Evolutionary conservation across 2,329 filamentous ascomycete genomes (phyloP).

Genomic region (Fonsecaea erecta): DNA sequence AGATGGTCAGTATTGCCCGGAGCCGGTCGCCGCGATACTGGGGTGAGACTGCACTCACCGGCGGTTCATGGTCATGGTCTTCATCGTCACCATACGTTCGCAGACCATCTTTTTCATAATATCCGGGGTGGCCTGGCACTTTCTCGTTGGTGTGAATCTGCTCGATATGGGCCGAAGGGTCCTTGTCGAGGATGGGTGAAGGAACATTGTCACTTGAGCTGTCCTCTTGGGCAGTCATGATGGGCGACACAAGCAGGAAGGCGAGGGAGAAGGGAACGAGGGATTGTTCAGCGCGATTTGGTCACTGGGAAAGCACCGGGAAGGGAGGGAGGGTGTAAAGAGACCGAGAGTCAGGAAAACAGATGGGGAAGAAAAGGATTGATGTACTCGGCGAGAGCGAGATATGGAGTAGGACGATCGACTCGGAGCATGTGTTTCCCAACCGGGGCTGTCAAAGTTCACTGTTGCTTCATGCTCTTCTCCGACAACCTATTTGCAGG

Average conservation of each 20-base stretch:
- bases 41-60: constrained; percentile 43
- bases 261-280: neutral
- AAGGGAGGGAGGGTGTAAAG: neutral
- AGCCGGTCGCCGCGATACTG: neutral
- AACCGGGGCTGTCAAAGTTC: neutral
- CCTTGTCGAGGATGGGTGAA: constrained; percentile 32
- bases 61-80: constrained; percentile 54
- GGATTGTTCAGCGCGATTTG: neutral
- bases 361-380: constrained; percentile 7
- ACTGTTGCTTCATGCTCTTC: neutral
- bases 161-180: constrained; percentile 38
- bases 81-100: constrained; percentile 54
- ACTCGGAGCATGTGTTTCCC: neutral
- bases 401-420: neutral
- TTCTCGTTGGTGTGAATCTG: constrained; percentile 40
- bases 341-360: neutral
- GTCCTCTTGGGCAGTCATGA: constrained; percentile 26
- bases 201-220: constrained; percentile 26
- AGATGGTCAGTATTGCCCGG: constrained; percentile 47
- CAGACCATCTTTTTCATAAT: constrained; percentile 55
- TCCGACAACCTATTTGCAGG: neutral
- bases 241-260: constrained; percentile 12
- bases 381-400: constrained; percentile 10
- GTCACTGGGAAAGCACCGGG: neutral
- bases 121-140: constrained; percentile 46